Base-by-base conservation (phyloP, 805 yeast species). In the Kockiozyma suomiensis region DNA sequence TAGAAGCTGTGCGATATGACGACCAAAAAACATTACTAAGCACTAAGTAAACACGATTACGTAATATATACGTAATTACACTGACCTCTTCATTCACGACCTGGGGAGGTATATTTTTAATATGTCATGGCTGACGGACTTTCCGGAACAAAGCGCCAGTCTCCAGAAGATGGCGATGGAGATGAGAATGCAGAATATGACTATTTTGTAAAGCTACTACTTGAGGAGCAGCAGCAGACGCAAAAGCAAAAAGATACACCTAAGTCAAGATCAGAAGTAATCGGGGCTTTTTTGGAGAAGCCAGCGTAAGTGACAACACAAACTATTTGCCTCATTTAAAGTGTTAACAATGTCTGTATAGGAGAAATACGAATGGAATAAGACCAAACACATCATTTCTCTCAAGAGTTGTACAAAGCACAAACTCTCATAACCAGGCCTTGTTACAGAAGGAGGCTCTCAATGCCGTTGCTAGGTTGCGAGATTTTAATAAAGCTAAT, bases 301-400 rank as follows among this genome's bases (percentile, higher is more conserved):
- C 19, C 55, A 47, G 19, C 25, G 58, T 47, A 28, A 4, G 54
- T 38, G n/a, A n/a, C 2, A 4, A 8, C 21, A 8, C 28, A 10
- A 19, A 4, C 7, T 12, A n/a, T n/a, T n/a, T n/a, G n/a, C n/a
- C n/a, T n/a, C n/a, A n/a, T n/a, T n/a, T n/a, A n/a, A n/a, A n/a
- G n/a, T n/a, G n/a, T n/a, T n/a, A 38, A 15, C 17, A 38, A 38
- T 42, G 26, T 21, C 10, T 19, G 13, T 45, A 25, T 25, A 48
- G 51, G 28, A 13, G 47, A 12, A 56, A 51, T 21, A 50, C 58
- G 17, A 57, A 37, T 30, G 53, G 53, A 6, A 25, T 59, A 0
- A 50, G 53, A 38, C 66, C 66, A 17, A 58, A 62, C 35, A 47
- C 56, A 15, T 21, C 50, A 2, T 62, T 62, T 42, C 56, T 62